These are phyloP conservation scores for Borovskyia barvae DNA, from an alignment of 208 protist species.

Conservation along the genomic window DNA sequence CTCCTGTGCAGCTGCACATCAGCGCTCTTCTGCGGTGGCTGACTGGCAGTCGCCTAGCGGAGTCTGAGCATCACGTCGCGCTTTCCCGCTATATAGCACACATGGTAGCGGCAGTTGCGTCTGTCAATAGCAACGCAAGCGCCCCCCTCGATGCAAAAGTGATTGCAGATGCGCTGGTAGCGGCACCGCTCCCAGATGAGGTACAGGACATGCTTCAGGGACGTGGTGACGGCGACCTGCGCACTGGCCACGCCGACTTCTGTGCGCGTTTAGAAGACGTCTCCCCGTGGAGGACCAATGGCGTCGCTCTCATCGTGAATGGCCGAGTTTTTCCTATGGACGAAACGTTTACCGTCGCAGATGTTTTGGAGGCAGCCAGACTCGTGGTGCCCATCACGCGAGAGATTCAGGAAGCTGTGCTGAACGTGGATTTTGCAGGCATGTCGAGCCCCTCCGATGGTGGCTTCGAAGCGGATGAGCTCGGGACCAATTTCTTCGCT, in stretches of 20 bases:
- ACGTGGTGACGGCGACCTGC: neutral
- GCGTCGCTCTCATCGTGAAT: conserved; percentile 34
- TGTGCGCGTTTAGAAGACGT: conserved; percentile 1
- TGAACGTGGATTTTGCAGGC: conserved; percentile 35
- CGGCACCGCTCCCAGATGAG: conserved; percentile 5
- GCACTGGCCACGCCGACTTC: neutral
- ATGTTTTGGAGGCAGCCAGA: conserved; percentile 26
- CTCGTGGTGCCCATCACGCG: conserved; percentile 21
- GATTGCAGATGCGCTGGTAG: conserved; percentile 6
- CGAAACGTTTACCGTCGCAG: conserved; percentile 30
- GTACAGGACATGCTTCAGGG: too few species aligned
- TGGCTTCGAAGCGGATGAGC: conserved; percentile 23
- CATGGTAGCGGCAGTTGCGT: neutral
- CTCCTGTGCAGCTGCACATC: neutral
- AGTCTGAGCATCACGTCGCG: neutral
- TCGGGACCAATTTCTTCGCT: conserved; percentile 41
- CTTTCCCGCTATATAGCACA: conserved; percentile 11
- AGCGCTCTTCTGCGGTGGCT: conserved; percentile 4
- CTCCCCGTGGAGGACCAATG: neutral
- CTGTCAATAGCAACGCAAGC: neutral
- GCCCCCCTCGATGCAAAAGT: neutral
- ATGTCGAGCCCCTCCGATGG: conserved; percentile 11
- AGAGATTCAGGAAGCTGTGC: conserved; percentile 18
- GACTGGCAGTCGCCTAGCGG: neutral
- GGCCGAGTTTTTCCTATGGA: conserved; percentile 44